Evolutionary conservation across 257 asterid species (phyloP).

Genomic region (Nicotiana attenuata): DNA sequence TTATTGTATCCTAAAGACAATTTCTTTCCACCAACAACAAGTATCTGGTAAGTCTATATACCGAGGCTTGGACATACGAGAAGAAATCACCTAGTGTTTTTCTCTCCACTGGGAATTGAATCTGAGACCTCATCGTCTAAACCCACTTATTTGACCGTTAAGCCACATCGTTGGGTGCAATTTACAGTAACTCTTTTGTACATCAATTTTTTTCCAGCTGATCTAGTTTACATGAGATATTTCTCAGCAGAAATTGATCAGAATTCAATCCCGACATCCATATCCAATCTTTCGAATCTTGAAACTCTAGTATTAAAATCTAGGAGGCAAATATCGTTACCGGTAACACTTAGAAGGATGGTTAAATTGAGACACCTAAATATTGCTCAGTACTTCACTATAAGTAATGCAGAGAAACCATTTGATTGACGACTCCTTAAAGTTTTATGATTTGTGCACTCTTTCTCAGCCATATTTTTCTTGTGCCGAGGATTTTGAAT

Average conservation of each 20-base stretch:
- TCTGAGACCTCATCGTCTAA: too few species aligned
- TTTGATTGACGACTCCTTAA: neutral
- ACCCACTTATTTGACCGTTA: too few species aligned
- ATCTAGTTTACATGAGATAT: conserved; percentile 13
- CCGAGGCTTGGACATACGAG: too few species aligned
- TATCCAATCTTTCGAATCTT: neutral
- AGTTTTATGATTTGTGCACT: neutral
- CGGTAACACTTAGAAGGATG: neutral
- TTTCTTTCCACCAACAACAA: too few species aligned
- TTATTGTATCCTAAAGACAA: too few species aligned
- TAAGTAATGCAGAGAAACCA: neutral
- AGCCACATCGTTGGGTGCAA: too few species aligned
- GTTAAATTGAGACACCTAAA: neutral
- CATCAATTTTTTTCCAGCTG: neutral
- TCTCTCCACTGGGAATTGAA: too few species aligned
- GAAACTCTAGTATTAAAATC: neutral
- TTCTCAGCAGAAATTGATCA: neutral
- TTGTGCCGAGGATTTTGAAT: neutral
- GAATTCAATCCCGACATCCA: neutral
- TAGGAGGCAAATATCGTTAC: neutral
- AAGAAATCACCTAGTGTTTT: too few species aligned
- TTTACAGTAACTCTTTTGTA: too few species aligned
- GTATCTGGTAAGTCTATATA: too few species aligned
- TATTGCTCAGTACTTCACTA: neutral
- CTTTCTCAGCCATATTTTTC: neutral